Conservation (phyloP, 2,329 filamentous ascomycete species). For the Ceratocystis cacaofunesta region DNA sequence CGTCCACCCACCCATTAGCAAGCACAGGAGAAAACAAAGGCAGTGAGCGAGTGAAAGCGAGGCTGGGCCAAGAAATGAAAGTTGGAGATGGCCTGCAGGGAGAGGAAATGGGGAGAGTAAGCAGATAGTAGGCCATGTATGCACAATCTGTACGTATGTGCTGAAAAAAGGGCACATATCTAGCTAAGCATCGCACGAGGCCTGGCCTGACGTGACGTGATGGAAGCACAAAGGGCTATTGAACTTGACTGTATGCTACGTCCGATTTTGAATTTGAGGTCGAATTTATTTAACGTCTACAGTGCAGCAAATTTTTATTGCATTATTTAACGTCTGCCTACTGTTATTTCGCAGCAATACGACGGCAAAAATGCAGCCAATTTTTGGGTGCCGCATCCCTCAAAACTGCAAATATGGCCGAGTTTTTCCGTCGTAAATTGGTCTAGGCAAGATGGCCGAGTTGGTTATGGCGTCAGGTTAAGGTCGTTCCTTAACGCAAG, state of each 20-base stretch:
- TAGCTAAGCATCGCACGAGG: no score
- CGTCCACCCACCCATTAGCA: not conserved
- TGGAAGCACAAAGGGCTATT: not conserved
- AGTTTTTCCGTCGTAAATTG: not conserved
- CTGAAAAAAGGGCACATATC: not conserved
- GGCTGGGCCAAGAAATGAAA: not conserved
- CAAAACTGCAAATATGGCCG: not conserved
- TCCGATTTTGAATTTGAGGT: no score
- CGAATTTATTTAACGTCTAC: not conserved
- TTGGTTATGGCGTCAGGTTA: constrained; percentile 27
- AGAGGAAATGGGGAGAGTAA: not conserved
- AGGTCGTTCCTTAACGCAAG: constrained; percentile 20
- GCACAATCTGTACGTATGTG: not conserved
- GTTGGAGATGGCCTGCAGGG: not conserved
- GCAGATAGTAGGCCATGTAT: not conserved
- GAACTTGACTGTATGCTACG: not conserved
- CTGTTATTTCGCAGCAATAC: no score
- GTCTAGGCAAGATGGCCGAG: constrained; percentile 24
- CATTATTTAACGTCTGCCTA: no score
- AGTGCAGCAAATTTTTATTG: not conserved
- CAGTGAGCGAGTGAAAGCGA: not conserved
- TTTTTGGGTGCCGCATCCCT: not conserved
- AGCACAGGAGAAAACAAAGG: not conserved
- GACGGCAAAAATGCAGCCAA: no score
- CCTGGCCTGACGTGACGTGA: no score